Base-by-base conservation (phyloP, 2,329 filamentous ascomycete genomes). In the Rutstroemia sydowiana region DNA sequence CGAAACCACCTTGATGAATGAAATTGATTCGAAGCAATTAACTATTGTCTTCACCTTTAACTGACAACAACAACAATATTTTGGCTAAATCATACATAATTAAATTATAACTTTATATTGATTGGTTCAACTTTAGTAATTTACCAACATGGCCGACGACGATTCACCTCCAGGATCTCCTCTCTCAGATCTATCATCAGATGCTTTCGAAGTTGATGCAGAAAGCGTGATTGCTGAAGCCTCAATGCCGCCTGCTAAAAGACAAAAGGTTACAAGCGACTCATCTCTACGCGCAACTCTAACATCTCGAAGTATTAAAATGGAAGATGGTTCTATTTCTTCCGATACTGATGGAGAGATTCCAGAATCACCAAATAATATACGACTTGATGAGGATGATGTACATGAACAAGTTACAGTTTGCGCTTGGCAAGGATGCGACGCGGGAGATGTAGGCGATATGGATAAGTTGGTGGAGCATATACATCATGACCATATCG, bases 401-500 rank as follows among this genome's bases (percentile, higher is more conserved):
- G 82, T 53, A 66, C 81, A 85, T 59, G 86, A 89, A 61, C 87
- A 92, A 67, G 82, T 92, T 43, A 89, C 86, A 0, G 71, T 81
- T 44, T 93, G 87, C 70, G 80, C 79, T 49, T 93, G 87, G 87
- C 84, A 88, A 57, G 84, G 82, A 52, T 93, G 87, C 65, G 73
- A 75, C 37, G 81, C 75, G 3, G 85, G 83, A 36, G 86, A 91
- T 63, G 70, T 88, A 59, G 77, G 81, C 14, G 87, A 91, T 65
- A 92, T 92, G 87, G 87, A 93, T 69, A 81, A 75, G 57, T 70
- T 93, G 40, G 87, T 93, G 39, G 80, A 87, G 61, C 87, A 93
- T 65, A 87, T 93, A 54, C 92, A 97, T 70, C 86, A 90, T 64
- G 88, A 92, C 53, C 93, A 98, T 70, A 95, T 97, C 64, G 89